Evolutionary conservation across 257 asterid species (phyloP).

Genomic region (Perilla frutescens): DNA sequence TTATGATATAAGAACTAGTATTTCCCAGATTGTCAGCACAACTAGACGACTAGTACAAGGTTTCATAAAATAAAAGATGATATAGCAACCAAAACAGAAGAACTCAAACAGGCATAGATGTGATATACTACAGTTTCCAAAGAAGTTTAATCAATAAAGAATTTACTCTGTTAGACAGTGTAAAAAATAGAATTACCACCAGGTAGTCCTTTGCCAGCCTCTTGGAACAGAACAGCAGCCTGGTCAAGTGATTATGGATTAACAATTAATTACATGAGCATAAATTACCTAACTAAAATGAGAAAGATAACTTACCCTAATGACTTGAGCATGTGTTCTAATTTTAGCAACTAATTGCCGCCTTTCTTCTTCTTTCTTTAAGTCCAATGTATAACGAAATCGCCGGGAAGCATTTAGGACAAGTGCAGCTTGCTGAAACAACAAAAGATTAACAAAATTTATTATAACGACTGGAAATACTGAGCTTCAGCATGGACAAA

Average conservation of each 20-base stretch:
- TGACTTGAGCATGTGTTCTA: conserved; percentile 87
- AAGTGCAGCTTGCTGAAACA: conserved; percentile 85
- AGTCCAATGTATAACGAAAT: conserved; percentile 86
- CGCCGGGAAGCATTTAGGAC: conserved; percentile 92
- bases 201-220: conserved; percentile 53
- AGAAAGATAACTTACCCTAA: conserved; percentile 57
- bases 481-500: conserved; percentile 8
- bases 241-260: conserved; percentile 42
- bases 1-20: not conserved
- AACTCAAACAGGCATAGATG: not conserved
- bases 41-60: not conserved
- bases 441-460: not conserved
- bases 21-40: conserved; percentile 18
- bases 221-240: conserved; percentile 93
- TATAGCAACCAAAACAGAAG: not conserved
- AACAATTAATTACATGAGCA: conserved; percentile 27
- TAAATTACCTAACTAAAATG: conserved; percentile 3
- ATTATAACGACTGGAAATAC: not conserved
- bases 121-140: not conserved
- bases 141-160: not conserved
- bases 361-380: conserved; percentile 89
- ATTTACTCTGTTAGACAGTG: not conserved
- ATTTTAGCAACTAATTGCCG: conserved; percentile 69
- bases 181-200: conserved; percentile 66
- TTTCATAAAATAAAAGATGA: conserved; percentile 19